Percentiles rank a stretch among this genome's conserved stretches.
phyloP scores from a whole-genome alignment of 2,329 filamentous ascomycete species.

The Fusarium sp. region DNA sequence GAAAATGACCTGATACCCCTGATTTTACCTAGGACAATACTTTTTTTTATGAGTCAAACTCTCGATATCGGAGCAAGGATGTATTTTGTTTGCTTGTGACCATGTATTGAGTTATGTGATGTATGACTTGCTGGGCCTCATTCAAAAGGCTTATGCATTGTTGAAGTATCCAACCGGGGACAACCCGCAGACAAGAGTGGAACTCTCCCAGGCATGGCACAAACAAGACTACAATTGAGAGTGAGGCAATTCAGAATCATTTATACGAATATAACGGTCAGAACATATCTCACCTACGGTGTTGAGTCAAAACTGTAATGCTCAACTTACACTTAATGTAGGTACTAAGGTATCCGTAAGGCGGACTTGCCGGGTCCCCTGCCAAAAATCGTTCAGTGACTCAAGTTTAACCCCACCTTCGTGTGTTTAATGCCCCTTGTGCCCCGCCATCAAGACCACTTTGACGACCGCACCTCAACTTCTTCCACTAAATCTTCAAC shows the following conservation, averaged over 20 bases:
- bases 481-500: slow-evolving; percentile 46
- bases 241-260: not conserved
- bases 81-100: not conserved
- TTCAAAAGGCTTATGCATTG: not conserved
- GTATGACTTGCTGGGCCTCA: not conserved
- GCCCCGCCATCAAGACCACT: slow-evolving; percentile 47
- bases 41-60: slow-evolving; percentile 11
- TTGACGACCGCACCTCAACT: slow-evolving; percentile 45
- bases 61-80: slow-evolving; percentile 2
- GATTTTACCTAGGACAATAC: slow-evolving; percentile 9
- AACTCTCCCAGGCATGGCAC: not conserved
- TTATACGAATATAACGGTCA: not conserved
- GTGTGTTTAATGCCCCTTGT: slow-evolving; percentile 51
- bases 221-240: not conserved
- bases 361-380: slow-evolving; percentile 4
- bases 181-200: not conserved
- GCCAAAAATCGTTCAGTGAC: slow-evolving; percentile 45
- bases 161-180: not conserved
- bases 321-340: not conserved
- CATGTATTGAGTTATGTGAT: not conserved
- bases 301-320: slow-evolving; percentile 3
- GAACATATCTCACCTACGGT: slow-evolving; percentile 3
- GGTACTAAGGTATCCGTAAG: not conserved
- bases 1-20: slow-evolving; percentile 47
- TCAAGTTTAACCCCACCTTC: slow-evolving; percentile 54